These are phyloP conservation scores for Rhodomyrtus psidioides DNA, from an alignment of 441 rosid genomes.

Conservation along the genomic window DNA sequence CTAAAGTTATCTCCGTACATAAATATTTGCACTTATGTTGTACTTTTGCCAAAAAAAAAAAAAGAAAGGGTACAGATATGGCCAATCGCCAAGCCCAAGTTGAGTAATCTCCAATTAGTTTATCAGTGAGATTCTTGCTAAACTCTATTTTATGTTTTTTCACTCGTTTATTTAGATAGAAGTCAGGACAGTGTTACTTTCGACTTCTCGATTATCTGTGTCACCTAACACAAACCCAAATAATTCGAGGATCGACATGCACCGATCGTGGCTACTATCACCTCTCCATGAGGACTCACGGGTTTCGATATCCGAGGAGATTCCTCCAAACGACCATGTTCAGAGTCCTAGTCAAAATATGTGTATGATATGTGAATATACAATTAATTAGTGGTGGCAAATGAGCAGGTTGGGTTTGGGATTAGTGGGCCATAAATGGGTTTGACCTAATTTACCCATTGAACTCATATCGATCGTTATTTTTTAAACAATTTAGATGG, in stretches of 20 bases:
- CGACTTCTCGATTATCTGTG: rapidly evolving
- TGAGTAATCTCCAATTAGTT: neutral
- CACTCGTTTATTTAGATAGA: neutral
- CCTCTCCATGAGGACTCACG: neutral
- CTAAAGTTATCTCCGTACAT: too few species aligned
- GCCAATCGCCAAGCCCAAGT: neutral
- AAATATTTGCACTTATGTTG: too few species aligned
- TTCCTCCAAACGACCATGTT: neutral
- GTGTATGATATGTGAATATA: neutral
- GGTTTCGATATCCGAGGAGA: neutral
- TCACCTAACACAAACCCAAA: neutral
- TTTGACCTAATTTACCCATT: too few species aligned
- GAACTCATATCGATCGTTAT: too few species aligned
- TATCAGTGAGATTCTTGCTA: neutral
- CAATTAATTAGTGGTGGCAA: too few species aligned
- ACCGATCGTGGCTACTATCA: neutral
- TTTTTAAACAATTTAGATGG: too few species aligned
- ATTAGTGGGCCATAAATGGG: too few species aligned
- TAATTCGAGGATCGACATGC: neutral
- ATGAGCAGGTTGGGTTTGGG: too few species aligned
- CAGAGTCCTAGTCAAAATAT: neutral
- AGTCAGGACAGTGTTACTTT: neutral
- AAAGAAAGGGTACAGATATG: neutral
- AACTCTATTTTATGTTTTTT: neutral
- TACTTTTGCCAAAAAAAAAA: too few species aligned